These are phyloP conservation scores for Taphrina confusa DNA, from an alignment of 1,139 yeast species.

Conservation along the genomic window DNA sequence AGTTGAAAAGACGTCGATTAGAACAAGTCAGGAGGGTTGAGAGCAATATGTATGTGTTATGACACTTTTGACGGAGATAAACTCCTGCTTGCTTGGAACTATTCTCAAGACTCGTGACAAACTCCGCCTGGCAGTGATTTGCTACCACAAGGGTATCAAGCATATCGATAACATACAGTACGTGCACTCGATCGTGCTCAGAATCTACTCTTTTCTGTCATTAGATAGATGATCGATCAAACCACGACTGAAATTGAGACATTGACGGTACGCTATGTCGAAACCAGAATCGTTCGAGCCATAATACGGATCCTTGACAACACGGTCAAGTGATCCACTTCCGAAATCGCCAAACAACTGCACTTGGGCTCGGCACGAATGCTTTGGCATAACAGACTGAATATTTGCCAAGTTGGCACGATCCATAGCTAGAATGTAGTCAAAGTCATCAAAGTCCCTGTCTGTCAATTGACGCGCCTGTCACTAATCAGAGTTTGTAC, in stretches of 20 bases:
- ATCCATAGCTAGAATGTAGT: conserved; percentile 37
- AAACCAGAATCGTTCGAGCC: conserved; percentile 23
- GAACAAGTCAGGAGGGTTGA: no score
- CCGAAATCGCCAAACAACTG: conserved; percentile 35
- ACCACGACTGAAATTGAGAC: conserved; percentile 5
- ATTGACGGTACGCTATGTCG: conserved; percentile 28
- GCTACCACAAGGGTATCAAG: no score
- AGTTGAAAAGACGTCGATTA: no score
- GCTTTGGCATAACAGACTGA: conserved; percentile 12
- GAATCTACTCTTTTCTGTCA: no score
- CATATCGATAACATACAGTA: no score
- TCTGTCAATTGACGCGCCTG: conserved; percentile 29
- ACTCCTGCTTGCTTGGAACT: no score
- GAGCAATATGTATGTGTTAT: no score
- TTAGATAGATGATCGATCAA: not conserved
- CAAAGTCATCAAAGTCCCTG: conserved; percentile 29
- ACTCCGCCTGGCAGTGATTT: no score
- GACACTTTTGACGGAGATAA: no score
- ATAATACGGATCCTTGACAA: conserved; percentile 37
- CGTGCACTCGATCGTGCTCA: no score
- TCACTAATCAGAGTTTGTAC: no score
- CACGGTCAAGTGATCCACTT: not conserved
- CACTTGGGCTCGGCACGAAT: not conserved
- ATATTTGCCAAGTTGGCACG: conserved; percentile 27
- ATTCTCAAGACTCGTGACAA: no score